These are phyloP conservation scores for Hymenoscyphus linearis DNA, from an alignment of 2,329 filamentous ascomycete genomes.

Conservation along the genomic window DNA sequence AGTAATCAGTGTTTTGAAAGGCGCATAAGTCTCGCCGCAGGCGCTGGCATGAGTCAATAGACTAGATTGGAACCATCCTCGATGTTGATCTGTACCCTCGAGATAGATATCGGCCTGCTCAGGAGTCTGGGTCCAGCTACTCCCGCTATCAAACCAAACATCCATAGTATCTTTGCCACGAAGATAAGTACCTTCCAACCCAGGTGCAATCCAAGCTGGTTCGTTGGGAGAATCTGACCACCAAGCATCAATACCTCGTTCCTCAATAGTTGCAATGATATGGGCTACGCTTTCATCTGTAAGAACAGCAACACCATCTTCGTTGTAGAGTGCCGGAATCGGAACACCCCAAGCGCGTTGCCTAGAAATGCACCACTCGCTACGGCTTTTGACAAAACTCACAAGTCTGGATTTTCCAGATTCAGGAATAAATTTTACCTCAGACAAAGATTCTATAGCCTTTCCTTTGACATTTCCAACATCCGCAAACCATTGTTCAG, in stretches of 20 bases:
- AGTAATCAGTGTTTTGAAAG: slow-evolving; percentile 86
- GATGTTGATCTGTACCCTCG: slow-evolving; percentile 92
- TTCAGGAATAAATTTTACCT: slow-evolving; percentile 74
- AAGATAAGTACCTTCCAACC: slow-evolving; percentile 55
- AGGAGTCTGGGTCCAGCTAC: slow-evolving; percentile 69
- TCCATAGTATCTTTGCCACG: slow-evolving; percentile 96
- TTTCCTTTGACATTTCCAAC: slow-evolving; percentile 74
- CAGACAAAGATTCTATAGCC: slow-evolving; percentile 63
- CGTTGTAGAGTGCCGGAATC: slow-evolving; percentile 82
- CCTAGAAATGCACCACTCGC: slow-evolving; percentile 96
- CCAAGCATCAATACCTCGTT: slow-evolving; percentile 86
- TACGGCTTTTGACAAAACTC: slow-evolving; percentile 81
- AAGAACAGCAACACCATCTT: slow-evolving; percentile 69
- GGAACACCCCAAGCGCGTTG: slow-evolving; percentile 96
- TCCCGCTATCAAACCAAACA: slow-evolving; percentile 98
- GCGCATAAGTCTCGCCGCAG: slow-evolving; percentile 45
- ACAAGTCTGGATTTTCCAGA: slow-evolving; percentile 68
- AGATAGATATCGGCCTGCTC: slow-evolving; percentile 77
- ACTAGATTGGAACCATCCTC: slow-evolving; percentile 98
- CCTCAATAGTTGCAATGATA: slow-evolving; percentile 71
- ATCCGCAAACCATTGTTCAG: slow-evolving; percentile 97
- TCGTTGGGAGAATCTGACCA: slow-evolving; percentile 80
- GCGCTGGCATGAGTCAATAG: slow-evolving; percentile 69
- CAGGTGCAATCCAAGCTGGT: slow-evolving; percentile 66
- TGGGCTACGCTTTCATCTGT: slow-evolving; percentile 75